Evolutionary conservation across 441 rosid species (phyloP).

Genomic region (Mallotus japonicus): DNA sequence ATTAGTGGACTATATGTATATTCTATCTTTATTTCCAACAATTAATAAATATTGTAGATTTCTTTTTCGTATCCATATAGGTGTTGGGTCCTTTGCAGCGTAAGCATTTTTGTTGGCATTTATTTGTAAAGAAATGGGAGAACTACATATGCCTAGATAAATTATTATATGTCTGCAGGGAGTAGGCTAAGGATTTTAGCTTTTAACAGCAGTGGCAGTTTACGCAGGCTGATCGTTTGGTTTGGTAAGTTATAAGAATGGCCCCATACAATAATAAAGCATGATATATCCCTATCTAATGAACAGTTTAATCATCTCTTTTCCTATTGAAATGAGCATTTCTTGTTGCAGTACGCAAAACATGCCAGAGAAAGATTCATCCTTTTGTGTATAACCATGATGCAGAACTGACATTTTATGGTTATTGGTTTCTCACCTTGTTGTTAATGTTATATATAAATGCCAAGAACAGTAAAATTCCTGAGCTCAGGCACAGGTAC

Average conservation of each 20-base stretch:
- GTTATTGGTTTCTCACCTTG: conserved; percentile 5
- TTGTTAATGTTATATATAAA: not conserved
- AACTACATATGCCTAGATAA: not conserved
- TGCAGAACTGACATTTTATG: conserved; percentile 17
- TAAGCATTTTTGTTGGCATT: conserved; percentile 6
- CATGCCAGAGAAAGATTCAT: not conserved
- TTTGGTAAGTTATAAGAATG: conserved; percentile 5
- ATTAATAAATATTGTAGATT: not conserved
- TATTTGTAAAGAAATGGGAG: not conserved
- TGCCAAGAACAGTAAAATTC: not conserved
- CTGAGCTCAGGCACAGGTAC: not conserved
- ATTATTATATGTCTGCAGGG: not conserved
- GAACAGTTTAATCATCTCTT: conserved; percentile 6
- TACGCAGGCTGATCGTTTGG: not conserved
- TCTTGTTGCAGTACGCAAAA: conserved; percentile 7
- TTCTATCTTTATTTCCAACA: not conserved
- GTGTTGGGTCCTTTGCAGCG: not conserved
- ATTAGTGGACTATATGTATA: conserved; percentile 9
- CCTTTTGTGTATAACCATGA: conserved; percentile 8
- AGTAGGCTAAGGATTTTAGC: not conserved
- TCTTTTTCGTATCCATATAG: not conserved
- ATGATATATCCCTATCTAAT: conserved; percentile 12
- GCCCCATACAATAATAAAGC: not conserved
- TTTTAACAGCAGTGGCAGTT: not conserved
- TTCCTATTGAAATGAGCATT: not conserved